phyloP scores from a whole-genome alignment of 495 filamentous ascomycete species.

The Xylaria cubensis region DNA sequence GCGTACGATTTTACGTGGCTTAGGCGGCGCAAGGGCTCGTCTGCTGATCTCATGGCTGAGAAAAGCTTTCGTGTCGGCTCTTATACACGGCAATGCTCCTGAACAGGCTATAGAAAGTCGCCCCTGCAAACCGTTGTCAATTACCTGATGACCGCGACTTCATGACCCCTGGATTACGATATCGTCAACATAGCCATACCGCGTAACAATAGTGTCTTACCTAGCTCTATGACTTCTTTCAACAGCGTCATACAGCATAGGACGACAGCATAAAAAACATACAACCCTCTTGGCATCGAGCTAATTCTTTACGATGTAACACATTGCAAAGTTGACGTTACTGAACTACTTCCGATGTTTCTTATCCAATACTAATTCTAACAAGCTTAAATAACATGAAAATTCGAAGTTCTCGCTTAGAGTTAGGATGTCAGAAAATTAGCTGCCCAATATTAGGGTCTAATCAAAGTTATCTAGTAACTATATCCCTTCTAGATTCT shows the following conservation, averaged over 20 bases:
- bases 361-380: neutral
- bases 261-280: neutral
- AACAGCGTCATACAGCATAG: neutral
- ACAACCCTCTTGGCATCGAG: neutral
- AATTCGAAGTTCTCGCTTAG: neutral
- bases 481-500: no score
- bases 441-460: neutral
- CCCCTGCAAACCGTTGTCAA: neutral
- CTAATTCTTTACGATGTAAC: neutral
- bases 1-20: neutral
- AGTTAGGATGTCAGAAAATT: neutral
- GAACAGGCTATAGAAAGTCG: neutral
- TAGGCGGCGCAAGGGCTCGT: neutral
- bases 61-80: neutral
- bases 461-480: neutral
- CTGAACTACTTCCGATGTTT: neutral
- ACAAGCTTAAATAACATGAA: neutral
- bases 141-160: neutral
- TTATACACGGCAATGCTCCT: neutral
- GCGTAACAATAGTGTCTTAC: no score
- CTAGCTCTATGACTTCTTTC: neutral
- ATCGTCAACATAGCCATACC: neutral
- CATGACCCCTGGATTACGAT: neutral
- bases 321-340: neutral
- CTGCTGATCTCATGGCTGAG: constrained; percentile 3